phyloP scores from a whole-genome alignment of 176 grass and related monocot genomes.

The Hordeum marinum region DNA sequence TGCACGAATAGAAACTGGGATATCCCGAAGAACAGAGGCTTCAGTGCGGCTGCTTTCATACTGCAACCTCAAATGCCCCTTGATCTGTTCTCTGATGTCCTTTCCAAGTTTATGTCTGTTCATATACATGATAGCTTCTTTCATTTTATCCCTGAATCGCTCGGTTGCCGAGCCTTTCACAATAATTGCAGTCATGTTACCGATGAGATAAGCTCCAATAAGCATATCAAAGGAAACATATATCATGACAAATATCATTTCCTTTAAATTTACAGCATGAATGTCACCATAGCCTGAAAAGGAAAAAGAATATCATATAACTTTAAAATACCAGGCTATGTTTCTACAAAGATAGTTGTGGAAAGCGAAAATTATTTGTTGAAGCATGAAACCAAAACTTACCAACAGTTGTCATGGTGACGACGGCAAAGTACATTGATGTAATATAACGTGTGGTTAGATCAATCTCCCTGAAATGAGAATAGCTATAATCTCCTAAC shows the following conservation, averaged over 20 bases:
- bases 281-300: constrained; percentile 94
- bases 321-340: background rate
- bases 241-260: constrained; percentile 99
- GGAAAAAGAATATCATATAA: background rate
- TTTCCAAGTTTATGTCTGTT: constrained; percentile 90
- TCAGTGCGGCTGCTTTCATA: constrained; percentile 93
- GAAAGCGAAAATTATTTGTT: background rate
- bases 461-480: constrained; percentile 89
- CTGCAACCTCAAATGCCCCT: constrained; percentile 82
- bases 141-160: constrained; percentile 96
- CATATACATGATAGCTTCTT: constrained; percentile 88
- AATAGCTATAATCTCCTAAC: constrained; percentile 71
- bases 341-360: background rate
- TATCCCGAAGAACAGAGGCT: constrained; percentile 79
- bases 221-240: constrained; percentile 99
- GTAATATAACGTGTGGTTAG: constrained; percentile 75
- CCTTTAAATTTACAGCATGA: constrained; percentile 83
- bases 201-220: constrained; percentile 96
- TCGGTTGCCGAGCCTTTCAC: constrained; percentile 93
- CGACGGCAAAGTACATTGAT: constrained; percentile 93
- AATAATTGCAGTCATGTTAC: constrained; percentile 95
- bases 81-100: constrained; percentile 86
- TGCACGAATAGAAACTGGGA: constrained; percentile 87
- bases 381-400: constrained; percentile 9
- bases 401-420: constrained; percentile 99